These are phyloP conservation scores for Pleurotus giganteus DNA, from an alignment of 768 basidiomycete species.

Conservation along the genomic window DNA sequence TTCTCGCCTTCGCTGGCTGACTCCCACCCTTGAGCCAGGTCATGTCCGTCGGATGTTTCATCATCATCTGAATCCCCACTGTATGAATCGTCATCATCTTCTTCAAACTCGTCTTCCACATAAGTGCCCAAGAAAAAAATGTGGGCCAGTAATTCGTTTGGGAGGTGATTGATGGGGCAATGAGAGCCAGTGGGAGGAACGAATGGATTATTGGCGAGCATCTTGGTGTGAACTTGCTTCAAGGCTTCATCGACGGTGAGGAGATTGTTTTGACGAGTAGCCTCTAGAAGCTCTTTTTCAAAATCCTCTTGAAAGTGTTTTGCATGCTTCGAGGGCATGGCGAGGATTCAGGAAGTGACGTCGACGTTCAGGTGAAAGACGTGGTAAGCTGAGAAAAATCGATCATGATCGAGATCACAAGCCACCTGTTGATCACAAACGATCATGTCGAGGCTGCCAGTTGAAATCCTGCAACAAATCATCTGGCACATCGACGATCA, in stretches of 20 bases:
- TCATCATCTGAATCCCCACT: constrained; percentile 34
- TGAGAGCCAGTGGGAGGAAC: constrained; percentile 39
- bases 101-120: constrained; percentile 33
- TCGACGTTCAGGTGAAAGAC: not conserved
- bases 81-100: constrained; percentile 25
- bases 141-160: constrained; percentile 54
- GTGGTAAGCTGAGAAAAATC: not conserved
- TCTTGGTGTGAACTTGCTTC: constrained; percentile 28
- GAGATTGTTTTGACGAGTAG: constrained; percentile 18
- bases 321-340: not conserved
- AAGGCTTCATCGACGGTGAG: constrained; percentile 29
- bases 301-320: not conserved
- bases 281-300: not conserved
- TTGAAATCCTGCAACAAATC: too few species aligned
- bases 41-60: constrained; percentile 24
- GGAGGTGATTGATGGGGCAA: constrained; percentile 52
- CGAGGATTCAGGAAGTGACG: not conserved
- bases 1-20: not conserved
- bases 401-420: not conserved
- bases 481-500: too few species aligned
- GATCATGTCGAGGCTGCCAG: too few species aligned
- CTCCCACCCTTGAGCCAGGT: constrained; percentile 2
- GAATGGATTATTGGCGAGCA: constrained; percentile 47
- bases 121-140: constrained; percentile 49
- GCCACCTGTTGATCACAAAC: too few species aligned